Percentiles rank a stretch among this genome's conserved stretches.
These are phyloP conservation scores for Leucaena leucocephala DNA, from an alignment of 306 rosid species.

Conservation along the genomic window DNA sequence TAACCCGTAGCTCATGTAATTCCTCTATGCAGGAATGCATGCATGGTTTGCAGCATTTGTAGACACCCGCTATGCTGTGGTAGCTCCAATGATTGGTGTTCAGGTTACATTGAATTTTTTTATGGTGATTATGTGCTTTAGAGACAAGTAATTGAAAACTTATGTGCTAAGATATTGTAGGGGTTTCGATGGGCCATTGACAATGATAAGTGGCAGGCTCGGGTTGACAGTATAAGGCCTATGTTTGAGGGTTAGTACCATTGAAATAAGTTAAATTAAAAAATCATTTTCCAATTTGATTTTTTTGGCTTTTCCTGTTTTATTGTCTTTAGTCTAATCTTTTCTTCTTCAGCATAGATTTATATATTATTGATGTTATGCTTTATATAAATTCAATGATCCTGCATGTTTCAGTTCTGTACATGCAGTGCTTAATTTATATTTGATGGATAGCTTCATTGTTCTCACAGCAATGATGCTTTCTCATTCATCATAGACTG, in stretches of 20 bases:
- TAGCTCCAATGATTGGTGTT: slow-evolving; percentile 80
- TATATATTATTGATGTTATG: slow-evolving; percentile 1
- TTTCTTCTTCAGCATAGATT: slow-evolving; percentile 10
- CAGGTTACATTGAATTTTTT: slow-evolving; percentile 58
- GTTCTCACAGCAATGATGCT: not conserved
- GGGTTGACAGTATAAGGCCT: slow-evolving; percentile 80
- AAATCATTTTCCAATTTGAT: not conserved
- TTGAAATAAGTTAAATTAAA: slow-evolving; percentile 6
- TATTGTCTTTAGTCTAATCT: slow-evolving; percentile 8
- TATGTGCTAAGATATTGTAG: slow-evolving; percentile 46
- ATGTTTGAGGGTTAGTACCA: slow-evolving; percentile 73
- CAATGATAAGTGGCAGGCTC: slow-evolving; percentile 75
- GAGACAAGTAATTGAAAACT: not conserved
- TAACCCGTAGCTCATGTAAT: slow-evolving; percentile 33
- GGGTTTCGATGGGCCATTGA: slow-evolving; percentile 92
- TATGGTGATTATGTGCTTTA: slow-evolving; percentile 6
- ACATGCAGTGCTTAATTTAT: not conserved
- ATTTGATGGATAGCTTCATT: slow-evolving; percentile 16
- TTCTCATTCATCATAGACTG: slow-evolving; percentile 8
- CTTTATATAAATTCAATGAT: slow-evolving; percentile 14
- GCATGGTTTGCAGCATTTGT: slow-evolving; percentile 86
- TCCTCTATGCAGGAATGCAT: slow-evolving; percentile 79
- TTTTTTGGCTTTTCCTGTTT: not conserved
- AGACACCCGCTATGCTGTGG: slow-evolving; percentile 86
- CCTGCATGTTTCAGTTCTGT: slow-evolving; percentile 5